phyloP scores from a whole-genome alignment of 805 yeast genomes.

The Spathaspora hagerdaliae region DNA sequence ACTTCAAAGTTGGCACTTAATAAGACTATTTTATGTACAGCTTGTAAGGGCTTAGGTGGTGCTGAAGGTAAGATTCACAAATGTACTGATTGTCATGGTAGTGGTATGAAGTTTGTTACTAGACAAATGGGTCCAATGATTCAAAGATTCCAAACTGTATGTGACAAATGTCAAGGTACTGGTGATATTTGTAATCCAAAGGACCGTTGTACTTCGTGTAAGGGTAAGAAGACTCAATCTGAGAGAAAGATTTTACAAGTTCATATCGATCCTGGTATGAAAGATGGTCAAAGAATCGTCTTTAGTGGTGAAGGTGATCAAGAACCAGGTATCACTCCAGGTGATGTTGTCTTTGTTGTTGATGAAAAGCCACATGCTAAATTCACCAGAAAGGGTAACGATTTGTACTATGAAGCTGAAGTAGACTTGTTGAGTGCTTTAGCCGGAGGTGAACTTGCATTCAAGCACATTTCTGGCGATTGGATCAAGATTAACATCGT shows the following conservation, averaged over 20 bases:
- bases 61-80: constrained; percentile 83
- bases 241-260: constrained; percentile 95
- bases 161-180: constrained; percentile 88
- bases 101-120: constrained; percentile 85
- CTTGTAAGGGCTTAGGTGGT: constrained; percentile 96
- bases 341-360: constrained; percentile 90
- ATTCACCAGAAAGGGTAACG: constrained; percentile 87
- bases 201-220: constrained; percentile 84
- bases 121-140: constrained; percentile 99
- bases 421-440: constrained; percentile 90
- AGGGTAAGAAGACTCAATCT: constrained; percentile 79
- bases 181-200: constrained; percentile 86
- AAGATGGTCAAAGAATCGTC: constrained; percentile 83
- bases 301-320: constrained; percentile 98
- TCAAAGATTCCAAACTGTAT: constrained; percentile 93
- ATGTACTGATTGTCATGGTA: constrained; percentile 86
- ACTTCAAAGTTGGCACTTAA: constrained; percentile 90
- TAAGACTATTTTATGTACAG: constrained; percentile 82
- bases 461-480: constrained; percentile 90
- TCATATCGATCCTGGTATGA: constrained; percentile 96
- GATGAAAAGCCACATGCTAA: constrained; percentile 83
- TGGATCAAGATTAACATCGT: constrained; percentile 76
- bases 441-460: constrained; percentile 89
- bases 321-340: constrained; percentile 90
- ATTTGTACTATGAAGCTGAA: constrained; percentile 79